Percentiles rank a stretch among this genome's conserved stretches.
Conservation (phyloP, 1,284 basidiomycete genomes). For the Boletus nobilissimus region DNA sequence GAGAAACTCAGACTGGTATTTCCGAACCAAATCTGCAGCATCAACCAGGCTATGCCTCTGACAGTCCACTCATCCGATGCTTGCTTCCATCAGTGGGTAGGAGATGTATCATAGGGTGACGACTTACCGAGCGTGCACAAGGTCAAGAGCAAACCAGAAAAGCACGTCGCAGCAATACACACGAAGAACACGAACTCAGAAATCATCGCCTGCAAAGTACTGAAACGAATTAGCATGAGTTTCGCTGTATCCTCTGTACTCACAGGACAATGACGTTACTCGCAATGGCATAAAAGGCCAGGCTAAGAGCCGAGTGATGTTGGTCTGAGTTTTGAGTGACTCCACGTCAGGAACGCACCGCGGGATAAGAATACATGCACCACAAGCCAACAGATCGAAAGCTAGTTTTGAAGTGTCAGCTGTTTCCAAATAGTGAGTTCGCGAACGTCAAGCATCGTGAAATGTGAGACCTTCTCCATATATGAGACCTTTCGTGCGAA, state of each 20-base stretch:
- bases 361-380: constrained; percentile 89
- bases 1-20: constrained; percentile 79
- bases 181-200: constrained; percentile 88
- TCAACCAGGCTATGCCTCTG: constrained; percentile 79
- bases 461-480: constrained; percentile 59
- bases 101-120: background rate
- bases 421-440: constrained; percentile 43
- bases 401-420: constrained; percentile 71
- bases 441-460: constrained; percentile 2
- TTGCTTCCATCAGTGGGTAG: constrained; percentile 36
- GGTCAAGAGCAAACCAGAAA: constrained; percentile 88
- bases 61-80: constrained; percentile 71
- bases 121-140: constrained; percentile 77
- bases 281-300: constrained; percentile 87
- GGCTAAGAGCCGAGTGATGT: constrained; percentile 48
- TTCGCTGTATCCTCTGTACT: constrained; percentile 12
- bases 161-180: constrained; percentile 81
- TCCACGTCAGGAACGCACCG: constrained; percentile 53
- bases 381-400: constrained; percentile 86
- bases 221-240: constrained; percentile 44
- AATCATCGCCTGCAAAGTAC: constrained; percentile 80
- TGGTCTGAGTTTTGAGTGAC: constrained; percentile 1
- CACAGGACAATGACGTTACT: constrained; percentile 88
- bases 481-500: constrained; percentile 74
- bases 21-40: constrained; percentile 88